Percentiles rank a stretch among this genome's conserved stretches.
Conservation (phyloP, 169 alveolate species). For the Eimeria falciformis region DNA sequence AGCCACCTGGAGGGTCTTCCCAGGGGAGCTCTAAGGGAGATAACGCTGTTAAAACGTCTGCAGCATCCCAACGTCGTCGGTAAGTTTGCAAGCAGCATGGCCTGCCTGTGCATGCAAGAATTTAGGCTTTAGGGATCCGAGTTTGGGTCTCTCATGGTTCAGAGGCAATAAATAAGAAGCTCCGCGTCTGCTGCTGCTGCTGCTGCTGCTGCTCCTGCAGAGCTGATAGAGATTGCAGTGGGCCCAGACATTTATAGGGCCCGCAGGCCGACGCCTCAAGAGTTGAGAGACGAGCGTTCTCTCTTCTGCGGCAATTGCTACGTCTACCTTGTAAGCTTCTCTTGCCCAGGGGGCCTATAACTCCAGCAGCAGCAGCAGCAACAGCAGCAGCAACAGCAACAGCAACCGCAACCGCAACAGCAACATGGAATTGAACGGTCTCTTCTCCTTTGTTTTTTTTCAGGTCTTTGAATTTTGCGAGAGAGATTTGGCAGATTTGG, state of each 20-base stretch:
- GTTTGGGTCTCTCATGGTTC: no score
- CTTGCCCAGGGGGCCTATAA: background rate
- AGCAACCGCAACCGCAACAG: background rate
- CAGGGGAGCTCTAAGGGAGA: constrained; percentile 92
- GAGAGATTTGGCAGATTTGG: constrained; percentile 94
- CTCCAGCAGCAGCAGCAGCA: background rate
- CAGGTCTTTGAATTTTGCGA: constrained; percentile 97
- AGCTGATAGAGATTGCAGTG: constrained; percentile 35
- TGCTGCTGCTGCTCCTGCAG: constrained; percentile 7
- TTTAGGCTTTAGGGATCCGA: no score
- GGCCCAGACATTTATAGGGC: constrained; percentile 18
- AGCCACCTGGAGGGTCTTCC: constrained; percentile 90
- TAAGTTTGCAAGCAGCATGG: background rate
- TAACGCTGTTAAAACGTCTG: constrained; percentile 88
- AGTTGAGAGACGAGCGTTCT: background rate
- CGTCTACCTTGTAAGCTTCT: background rate
- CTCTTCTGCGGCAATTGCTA: background rate
- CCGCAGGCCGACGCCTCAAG: background rate
- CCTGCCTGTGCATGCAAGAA: no score
- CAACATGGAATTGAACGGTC: background rate
- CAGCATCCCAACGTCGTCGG: constrained; percentile 91
- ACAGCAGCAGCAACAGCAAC: background rate
- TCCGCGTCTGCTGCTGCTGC: background rate
- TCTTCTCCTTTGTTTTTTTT: background rate
- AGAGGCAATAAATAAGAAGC: background rate